Evolutionary conservation across 371 early-diverging fungal species (phyloP).

Genomic region (Lichtheimia ornata): DNA sequence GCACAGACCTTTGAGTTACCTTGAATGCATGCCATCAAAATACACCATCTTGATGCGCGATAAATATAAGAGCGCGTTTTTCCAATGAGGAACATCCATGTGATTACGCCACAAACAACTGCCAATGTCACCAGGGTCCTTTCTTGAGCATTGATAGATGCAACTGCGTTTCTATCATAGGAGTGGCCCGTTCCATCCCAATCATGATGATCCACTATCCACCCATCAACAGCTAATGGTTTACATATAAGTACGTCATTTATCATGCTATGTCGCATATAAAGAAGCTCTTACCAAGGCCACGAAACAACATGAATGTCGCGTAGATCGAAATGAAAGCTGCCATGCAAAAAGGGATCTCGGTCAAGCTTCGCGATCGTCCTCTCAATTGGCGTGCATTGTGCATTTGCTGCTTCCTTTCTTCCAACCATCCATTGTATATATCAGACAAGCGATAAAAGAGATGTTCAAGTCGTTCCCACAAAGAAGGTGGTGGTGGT

Average conservation of each 20-base stretch:
- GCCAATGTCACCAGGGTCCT: neutral
- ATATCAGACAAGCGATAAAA: no score
- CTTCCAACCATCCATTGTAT: slow-evolving; percentile 1
- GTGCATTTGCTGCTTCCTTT: slow-evolving; percentile 5
- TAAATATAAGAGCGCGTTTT: slow-evolving; percentile 15
- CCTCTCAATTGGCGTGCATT: neutral
- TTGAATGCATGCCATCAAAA: slow-evolving; percentile 15
- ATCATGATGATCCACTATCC: slow-evolving; percentile 19
- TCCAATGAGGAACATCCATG: slow-evolving; percentile 13
- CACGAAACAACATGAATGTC: slow-evolving; percentile 18
- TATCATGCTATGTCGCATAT: neutral
- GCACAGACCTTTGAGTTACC: slow-evolving; percentile 8
- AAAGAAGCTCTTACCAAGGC: neutral
- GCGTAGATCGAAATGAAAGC: slow-evolving; percentile 18
- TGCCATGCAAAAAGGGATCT: slow-evolving; percentile 19
- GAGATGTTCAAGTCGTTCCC: neutral
- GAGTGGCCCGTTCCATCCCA: slow-evolving; percentile 23
- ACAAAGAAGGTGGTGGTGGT: neutral
- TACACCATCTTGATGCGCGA: slow-evolving; percentile 16
- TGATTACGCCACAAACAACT: slow-evolving; percentile 12
- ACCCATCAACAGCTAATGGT: slow-evolving; percentile 16
- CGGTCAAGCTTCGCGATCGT: slow-evolving; percentile 5
- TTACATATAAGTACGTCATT: neutral
- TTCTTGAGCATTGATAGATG: slow-evolving; percentile 4
- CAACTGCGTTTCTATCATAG: slow-evolving; percentile 12